These are phyloP conservation scores for Kazachstania africana DNA, from an alignment of 805 yeast species.

Conservation along the genomic window DNA sequence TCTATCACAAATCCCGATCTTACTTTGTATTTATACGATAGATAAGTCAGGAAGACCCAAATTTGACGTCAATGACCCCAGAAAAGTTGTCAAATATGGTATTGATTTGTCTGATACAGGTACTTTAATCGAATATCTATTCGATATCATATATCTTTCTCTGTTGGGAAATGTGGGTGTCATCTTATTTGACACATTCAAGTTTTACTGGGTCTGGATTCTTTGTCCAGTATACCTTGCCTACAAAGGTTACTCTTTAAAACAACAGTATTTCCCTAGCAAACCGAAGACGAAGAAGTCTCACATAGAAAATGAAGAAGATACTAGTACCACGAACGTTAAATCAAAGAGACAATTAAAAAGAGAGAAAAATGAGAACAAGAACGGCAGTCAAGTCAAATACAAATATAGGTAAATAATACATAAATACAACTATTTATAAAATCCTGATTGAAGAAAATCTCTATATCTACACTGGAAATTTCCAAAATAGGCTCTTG, in stretches of 20 bases:
- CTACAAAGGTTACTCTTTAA: constrained; percentile 29
- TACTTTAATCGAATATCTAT: constrained; percentile 43
- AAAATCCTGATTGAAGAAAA: too few species aligned
- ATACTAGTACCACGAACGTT: constrained; percentile 5
- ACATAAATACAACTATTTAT: constrained; percentile 1
- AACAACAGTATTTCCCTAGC: constrained; percentile 13
- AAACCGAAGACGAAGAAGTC: constrained; percentile 2
- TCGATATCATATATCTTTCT: constrained; percentile 43
- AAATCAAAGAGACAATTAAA: constrained; percentile 33
- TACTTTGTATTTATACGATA: constrained; percentile 31
- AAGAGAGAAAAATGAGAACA: constrained; percentile 29
- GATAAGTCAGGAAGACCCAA: constrained; percentile 42
- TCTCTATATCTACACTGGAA: constrained; percentile 6
- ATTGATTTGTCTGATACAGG: constrained; percentile 34
- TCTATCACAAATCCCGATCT: constrained; percentile 22
- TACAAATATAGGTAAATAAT: constrained; percentile 19
- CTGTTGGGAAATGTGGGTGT: constrained; percentile 36
- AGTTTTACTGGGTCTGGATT: constrained; percentile 34
- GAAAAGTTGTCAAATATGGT: constrained; percentile 34
- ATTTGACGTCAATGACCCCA: constrained; percentile 15
- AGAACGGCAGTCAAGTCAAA: constrained; percentile 21
- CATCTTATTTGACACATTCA: constrained; percentile 34
- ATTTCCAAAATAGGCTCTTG: constrained; percentile 8
- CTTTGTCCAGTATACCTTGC: constrained; percentile 29
- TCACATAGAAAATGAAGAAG: constrained; percentile 1